Percentiles rank a stretch among this genome's conserved stretches.
Evolutionary conservation across 73 alveolate genomes (phyloP).

Genomic region (Stentor coeruleus): DNA sequence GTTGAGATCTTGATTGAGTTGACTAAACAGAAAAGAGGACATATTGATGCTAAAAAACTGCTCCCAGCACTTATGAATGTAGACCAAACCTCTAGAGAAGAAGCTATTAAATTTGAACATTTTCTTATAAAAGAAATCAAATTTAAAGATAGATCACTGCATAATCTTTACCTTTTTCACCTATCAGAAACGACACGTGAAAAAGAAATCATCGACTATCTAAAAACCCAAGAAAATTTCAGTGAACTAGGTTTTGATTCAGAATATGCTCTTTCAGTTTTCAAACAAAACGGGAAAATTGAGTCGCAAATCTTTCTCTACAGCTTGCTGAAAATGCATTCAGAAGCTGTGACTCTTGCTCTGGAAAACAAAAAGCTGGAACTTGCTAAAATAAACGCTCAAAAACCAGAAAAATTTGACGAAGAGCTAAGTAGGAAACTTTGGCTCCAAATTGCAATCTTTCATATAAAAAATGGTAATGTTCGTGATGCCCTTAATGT

Average conservation of each 20-base stretch:
- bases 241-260: conserved; percentile 67
- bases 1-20: conserved; percentile 59
- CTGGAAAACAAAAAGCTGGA: conserved; percentile 74
- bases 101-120: conserved; percentile 54
- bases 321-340: conserved; percentile 89
- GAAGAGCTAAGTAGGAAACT: conserved; percentile 81
- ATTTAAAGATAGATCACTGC: conserved; percentile 77
- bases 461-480: conserved; percentile 63
- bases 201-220: conserved; percentile 64
- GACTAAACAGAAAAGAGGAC: conserved; percentile 46
- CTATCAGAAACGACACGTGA: conserved; percentile 64
- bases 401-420: conserved; percentile 73
- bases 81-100: conserved; percentile 59
- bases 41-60: conserved; percentile 70
- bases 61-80: conserved; percentile 89
- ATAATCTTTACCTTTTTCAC: conserved; percentile 83
- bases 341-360: conserved; percentile 93
- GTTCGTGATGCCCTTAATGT: conserved; percentile 79
- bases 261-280: conserved; percentile 92
- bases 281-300: conserved; percentile 75
- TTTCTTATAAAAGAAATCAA: conserved; percentile 45
- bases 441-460: conserved; percentile 92
- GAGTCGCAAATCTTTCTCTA: conserved; percentile 74
- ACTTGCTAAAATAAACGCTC: conserved; percentile 89
- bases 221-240: conserved; percentile 60